Percentiles rank a stretch among this genome's conserved stretches.
phyloP scores from a whole-genome alignment of 2,329 filamentous ascomycete genomes.

The Coccinonectria pachysandricola region DNA sequence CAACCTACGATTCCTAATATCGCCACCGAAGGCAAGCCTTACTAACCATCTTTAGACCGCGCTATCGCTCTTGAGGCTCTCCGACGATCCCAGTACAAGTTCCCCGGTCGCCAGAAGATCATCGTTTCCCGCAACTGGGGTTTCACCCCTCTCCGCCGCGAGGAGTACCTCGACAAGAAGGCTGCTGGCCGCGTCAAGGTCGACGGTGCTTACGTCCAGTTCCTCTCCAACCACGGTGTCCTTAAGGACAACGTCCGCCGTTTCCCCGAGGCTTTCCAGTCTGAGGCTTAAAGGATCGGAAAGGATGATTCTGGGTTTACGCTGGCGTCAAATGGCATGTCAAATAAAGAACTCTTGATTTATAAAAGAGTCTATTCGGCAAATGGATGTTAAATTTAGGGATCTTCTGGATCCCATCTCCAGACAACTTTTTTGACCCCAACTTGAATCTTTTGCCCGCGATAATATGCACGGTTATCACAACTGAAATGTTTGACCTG shows the following conservation, averaged over 20 bases:
- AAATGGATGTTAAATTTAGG: slow-evolving; percentile 24
- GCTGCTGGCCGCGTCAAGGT: slow-evolving; percentile 86
- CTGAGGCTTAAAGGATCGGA: slow-evolving; percentile 37
- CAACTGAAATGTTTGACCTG: background rate
- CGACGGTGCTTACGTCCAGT: slow-evolving; percentile 99
- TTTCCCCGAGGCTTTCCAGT: slow-evolving; percentile 84
- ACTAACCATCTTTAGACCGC: slow-evolving; percentile 51
- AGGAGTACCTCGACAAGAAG: slow-evolving; percentile 96
- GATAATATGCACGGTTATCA: background rate
- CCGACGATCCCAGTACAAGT: slow-evolving; percentile 99
- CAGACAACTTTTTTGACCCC: slow-evolving; percentile 1
- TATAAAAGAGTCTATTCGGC: slow-evolving; percentile 23
- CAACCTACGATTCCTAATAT: slow-evolving; percentile 4
- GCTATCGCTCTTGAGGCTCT: slow-evolving; percentile 94
- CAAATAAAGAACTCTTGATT: slow-evolving; percentile 26
- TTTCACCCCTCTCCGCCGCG: slow-evolving; percentile 95
- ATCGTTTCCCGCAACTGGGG: slow-evolving; percentile 99
- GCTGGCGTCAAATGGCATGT: slow-evolving; percentile 37
- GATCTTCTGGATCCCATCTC: slow-evolving; percentile 2
- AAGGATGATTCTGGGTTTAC: slow-evolving; percentile 30
- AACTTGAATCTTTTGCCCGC: no score
- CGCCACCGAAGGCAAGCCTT: slow-evolving; percentile 6
- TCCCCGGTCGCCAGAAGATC: slow-evolving; percentile 99
- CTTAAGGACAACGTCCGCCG: slow-evolving; percentile 80
- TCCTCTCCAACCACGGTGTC: slow-evolving; percentile 87